phyloP scores from a whole-genome alignment of 306 rosid species.

The Pyrus pyrifolia region DNA sequence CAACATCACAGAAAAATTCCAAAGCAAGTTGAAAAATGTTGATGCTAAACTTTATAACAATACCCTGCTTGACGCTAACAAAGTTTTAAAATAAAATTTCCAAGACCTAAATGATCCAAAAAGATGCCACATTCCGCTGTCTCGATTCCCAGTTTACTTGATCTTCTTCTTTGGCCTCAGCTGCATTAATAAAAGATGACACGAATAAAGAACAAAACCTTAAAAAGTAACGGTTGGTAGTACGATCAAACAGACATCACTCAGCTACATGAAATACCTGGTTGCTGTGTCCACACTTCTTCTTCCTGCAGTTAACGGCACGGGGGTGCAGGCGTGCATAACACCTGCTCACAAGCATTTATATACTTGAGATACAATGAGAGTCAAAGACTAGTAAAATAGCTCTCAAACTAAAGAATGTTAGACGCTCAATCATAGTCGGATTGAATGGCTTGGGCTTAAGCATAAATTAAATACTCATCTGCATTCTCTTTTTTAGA shows the following conservation, averaged over 20 bases:
- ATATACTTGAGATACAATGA: neutral
- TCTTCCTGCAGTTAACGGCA: constrained; percentile 99
- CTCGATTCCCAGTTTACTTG: constrained; percentile 49
- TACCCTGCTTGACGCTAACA: neutral
- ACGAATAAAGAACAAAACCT: neutral
- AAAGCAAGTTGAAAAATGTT: neutral
- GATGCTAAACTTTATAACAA: neutral
- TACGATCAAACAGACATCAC: neutral
- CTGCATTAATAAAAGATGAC: constrained; percentile 31
- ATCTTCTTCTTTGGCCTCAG: constrained; percentile 99
- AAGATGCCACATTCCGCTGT: neutral
- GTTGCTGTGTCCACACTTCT: constrained; percentile 99
- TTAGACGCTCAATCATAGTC: too few species aligned
- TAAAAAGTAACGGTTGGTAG: neutral
- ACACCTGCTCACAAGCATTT: constrained; percentile 40
- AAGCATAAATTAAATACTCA: too few species aligned
- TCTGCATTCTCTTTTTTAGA: too few species aligned
- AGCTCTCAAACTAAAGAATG: too few species aligned
- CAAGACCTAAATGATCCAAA: constrained; percentile 21
- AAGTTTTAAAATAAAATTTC: neutral
- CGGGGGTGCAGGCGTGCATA: constrained; percentile 96
- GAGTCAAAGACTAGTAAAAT: neutral
- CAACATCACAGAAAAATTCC: neutral
- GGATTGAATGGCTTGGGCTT: too few species aligned
- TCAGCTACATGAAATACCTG: constrained; percentile 35